Evolutionary conservation across 2,329 filamentous ascomycete species (phyloP), one percentile per base, ranked within the genome.

Genomic region (Penicillium sp.): DNA sequence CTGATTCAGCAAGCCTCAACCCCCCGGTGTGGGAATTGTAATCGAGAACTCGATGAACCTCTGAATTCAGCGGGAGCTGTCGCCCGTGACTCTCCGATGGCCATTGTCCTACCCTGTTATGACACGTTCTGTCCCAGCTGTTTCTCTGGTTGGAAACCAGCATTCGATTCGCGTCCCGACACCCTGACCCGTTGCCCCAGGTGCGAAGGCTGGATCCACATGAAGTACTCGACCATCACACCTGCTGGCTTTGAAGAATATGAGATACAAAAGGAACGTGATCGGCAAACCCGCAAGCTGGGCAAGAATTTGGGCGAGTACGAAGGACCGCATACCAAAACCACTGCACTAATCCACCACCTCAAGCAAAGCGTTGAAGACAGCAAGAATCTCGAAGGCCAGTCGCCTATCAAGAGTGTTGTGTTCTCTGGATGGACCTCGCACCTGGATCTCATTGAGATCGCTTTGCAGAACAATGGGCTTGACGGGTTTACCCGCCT

Each of bases 391-490:
- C 63, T 74, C 11, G 84, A 85, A 0, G 76, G 83, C 11, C 85
- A 92, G 67, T 83, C 85, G 0, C 92, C 92, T 0, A 89, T 90
- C 75, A 97, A 96, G 72, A 94, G 90, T 26, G 92, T 99, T 14
- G 86, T 99, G 7, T 97, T 97, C 74, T 96, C 92, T 0, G 88
- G 87, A n/a, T 97, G 94, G 92, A 97, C 94, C 0, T 88, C 89
- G 0, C 92, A 97, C 70, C 84, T 99, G 16, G 92, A 97, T 71
- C 83, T 99, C 20, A 96, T 99, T 63, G 86, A 94, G 69, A 81
- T 90, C 48, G 93, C 92, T 0, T 81, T 97, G 14, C 80, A 85
- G 31, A 81, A 84, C 48, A 68, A 72, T 44, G 68, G 66, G 2
- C 59, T 77, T n/a, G 82, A 82, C 11, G 79, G 81, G 10, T 89